Conservation (phyloP, 1,139 yeast species). For the Casaregolazyma suthepensis region DNA sequence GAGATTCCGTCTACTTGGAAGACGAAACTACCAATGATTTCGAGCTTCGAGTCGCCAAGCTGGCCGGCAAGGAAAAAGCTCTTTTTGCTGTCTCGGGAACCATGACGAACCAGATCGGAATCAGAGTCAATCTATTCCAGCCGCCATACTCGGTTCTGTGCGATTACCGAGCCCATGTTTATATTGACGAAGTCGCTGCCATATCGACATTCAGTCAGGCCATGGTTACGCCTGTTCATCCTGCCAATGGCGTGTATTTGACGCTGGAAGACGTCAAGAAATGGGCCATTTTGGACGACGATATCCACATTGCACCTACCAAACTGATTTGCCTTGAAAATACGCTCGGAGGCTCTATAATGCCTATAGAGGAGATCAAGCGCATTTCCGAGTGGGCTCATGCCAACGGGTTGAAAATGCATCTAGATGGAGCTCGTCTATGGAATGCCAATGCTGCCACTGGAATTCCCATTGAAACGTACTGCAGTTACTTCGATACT, state of each 20-base stretch:
- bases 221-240: conserved; percentile 80
- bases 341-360: conserved; percentile 76
- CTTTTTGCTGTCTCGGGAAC: conserved; percentile 87
- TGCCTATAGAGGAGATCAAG: conserved; percentile 74
- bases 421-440: conserved; percentile 92
- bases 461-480: conserved; percentile 62
- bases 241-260: conserved; percentile 65
- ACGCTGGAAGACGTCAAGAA: conserved; percentile 73
- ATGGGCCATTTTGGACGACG: conserved; percentile 66
- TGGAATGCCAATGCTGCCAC: conserved; percentile 86
- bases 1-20: conserved; percentile 87
- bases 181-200: conserved; percentile 84
- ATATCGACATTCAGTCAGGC: conserved; percentile 85
- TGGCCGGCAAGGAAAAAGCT: conserved; percentile 82
- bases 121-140: conserved; percentile 69
- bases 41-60: conserved; percentile 57
- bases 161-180: conserved; percentile 82
- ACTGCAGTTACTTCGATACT: conserved; percentile 76
- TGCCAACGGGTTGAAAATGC: conserved; percentile 58
- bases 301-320: conserved; percentile 87
- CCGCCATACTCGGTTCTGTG: conserved; percentile 85
- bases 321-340: conserved; percentile 79
- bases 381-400: conserved; percentile 69
- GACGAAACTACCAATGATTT: conserved; percentile 63
- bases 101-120: conserved; percentile 79